These are phyloP conservation scores for Trichothecium sympodiale DNA, from an alignment of 2,329 filamentous ascomycete genomes.

Conservation along the genomic window DNA sequence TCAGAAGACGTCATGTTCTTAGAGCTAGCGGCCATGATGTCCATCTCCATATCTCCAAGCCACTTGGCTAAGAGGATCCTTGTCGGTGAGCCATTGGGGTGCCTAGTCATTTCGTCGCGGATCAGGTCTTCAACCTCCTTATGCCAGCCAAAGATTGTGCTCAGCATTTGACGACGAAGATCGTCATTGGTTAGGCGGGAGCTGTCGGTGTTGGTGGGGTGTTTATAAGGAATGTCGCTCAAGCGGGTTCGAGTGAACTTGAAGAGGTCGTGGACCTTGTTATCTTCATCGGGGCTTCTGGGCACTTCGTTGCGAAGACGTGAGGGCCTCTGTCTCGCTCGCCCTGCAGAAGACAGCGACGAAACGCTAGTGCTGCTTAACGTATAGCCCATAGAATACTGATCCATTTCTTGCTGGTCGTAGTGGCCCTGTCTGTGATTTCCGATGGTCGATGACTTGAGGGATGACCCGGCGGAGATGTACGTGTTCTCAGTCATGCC, in stretches of 20 bases:
- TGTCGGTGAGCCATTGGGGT: constrained; percentile 61
- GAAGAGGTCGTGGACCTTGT: constrained; percentile 67
- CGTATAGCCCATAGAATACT: constrained; percentile 38
- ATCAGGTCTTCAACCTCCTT: constrained; percentile 72
- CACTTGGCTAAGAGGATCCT: constrained; percentile 82
- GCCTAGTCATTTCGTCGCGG: constrained; percentile 70
- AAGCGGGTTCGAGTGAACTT: constrained; percentile 73
- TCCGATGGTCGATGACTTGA: constrained; percentile 22
- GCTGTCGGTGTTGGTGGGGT: constrained; percentile 47
- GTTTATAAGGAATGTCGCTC: constrained; percentile 71
- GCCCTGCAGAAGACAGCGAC: constrained; percentile 38
- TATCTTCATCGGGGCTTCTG: constrained; percentile 60
- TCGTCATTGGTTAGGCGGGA: constrained; percentile 62
- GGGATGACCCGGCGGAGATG: constrained; percentile 51
- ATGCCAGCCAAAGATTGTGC: constrained; percentile 90
- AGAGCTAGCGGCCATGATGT: constrained; percentile 69
- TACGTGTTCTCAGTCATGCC: constrained; percentile 53
- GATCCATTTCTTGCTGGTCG: constrained; percentile 30
- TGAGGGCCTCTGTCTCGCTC: constrained; percentile 44
- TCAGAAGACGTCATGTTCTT: constrained; percentile 87
- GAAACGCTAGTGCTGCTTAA: constrained; percentile 22
- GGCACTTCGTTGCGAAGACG: constrained; percentile 71
- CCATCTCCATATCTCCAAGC: constrained; percentile 76
- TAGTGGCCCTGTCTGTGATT: background rate
- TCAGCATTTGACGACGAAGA: constrained; percentile 81